Evolutionary conservation across 2,329 filamentous ascomycete genomes (phyloP), one percentile per base, ranked within the genome.

Genomic region (Hortaea werneckii): DNA sequence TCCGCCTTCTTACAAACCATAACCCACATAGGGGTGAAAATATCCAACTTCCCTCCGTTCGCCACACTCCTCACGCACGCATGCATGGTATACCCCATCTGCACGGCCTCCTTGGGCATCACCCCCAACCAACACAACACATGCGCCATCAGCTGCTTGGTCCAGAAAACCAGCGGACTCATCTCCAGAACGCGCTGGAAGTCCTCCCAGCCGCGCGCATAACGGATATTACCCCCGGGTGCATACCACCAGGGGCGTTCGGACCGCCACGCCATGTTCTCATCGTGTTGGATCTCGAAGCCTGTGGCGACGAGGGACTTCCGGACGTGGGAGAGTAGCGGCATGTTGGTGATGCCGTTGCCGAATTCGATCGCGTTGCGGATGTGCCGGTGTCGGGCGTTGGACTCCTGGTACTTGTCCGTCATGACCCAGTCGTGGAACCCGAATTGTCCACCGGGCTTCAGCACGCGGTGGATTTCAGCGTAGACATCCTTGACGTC

Each of bases 351-450:
- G 34, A 64, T 51, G 5, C 52, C 58, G 38, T 60, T 57, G 20
- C 61, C 61, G 5, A 54, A 47, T 41, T 64, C 61, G 26, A 64
- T 55, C 1, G 50, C 49, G 11, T 56, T 50, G 8, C 59, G 52
- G 28, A 62, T 57, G 1, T 42, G 45, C 7, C 54, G 45, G 44
- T 63, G 59, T 7, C 46, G 20, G 6, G 47, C 35, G 41, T 60
- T 51, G 11, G 37, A 38, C 2, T 52, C 49, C 47, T 64, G 54
- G 35, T 53, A 62, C 9, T 42, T 47, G 28, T 56, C 54, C 8
- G 58, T 63, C 49, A 63, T 54, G 37, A 63, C 54, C 60, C 59
- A 60, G 41, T 64, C 60, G 27, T 54, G 53, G 8, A 58, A 50
- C 4, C 55, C 60, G 46, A 62, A 57, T 7, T 44, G 26, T 5